These are phyloP conservation scores for Monosiga brevicollis DNA, from an alignment of 78 protist species.

Conservation along the genomic window DNA sequence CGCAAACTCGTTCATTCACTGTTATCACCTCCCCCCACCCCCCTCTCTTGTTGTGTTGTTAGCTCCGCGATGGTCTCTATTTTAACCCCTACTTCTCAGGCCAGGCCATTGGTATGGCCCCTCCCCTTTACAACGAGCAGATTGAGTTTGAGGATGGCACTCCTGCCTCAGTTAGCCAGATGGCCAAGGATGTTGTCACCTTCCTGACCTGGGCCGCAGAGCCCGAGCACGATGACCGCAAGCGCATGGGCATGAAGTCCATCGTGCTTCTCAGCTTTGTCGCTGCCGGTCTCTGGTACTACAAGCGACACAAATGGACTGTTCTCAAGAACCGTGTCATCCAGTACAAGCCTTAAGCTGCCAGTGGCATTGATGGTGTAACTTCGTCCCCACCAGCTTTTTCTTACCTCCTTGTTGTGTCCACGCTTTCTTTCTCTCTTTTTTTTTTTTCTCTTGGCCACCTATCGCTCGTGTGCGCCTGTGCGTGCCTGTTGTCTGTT, in stretches of 20 bases:
- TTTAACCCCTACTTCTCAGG: constrained; percentile 88
- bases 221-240: constrained; percentile 69
- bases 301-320: constrained; percentile 48
- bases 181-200: constrained; percentile 79
- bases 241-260: constrained; percentile 44
- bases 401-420: no score
- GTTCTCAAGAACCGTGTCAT: constrained; percentile 27
- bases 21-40: no score
- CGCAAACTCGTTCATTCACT: no score
- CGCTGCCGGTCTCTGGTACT: constrained; percentile 5
- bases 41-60: no score
- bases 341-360: constrained; percentile 1
- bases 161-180: constrained; percentile 65
- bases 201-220: constrained; percentile 80
- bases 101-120: constrained; percentile 72
- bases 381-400: no score
- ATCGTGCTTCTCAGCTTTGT: constrained; percentile 5
- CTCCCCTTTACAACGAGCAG: constrained; percentile 41
- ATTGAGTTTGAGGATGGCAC: constrained; percentile 84
- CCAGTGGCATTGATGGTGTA: no score
- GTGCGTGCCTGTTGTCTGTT: no score
- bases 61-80: constrained; percentile 60
- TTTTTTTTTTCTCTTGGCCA: no score
- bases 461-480: no score
- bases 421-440: no score